These are phyloP conservation scores for Amanita pseudoporphyria DNA, from an alignment of 768 basidiomycete species.

Conservation along the genomic window DNA sequence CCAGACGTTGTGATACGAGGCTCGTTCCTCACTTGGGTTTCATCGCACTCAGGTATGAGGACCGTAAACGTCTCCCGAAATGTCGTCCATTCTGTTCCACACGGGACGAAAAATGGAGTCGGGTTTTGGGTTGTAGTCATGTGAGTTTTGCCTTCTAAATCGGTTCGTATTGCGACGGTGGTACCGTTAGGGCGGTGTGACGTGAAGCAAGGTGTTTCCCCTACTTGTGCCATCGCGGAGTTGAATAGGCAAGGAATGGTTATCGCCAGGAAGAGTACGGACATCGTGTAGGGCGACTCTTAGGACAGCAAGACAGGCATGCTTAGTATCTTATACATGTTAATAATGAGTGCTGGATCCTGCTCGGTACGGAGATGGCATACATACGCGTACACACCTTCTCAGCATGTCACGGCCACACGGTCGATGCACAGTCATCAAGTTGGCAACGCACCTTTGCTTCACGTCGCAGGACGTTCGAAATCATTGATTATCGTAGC, in stretches of 20 bases:
- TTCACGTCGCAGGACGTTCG: neutral
- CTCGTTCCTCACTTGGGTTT: constrained; percentile 16
- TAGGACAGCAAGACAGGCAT: neutral
- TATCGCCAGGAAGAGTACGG: neutral
- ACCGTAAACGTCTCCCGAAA: constrained; percentile 14
- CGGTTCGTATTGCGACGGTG: neutral
- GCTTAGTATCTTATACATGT: neutral
- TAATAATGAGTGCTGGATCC: neutral
- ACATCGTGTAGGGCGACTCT: neutral
- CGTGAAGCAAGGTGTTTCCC: neutral
- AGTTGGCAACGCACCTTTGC: neutral
- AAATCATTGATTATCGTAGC: too few relatives aligned
- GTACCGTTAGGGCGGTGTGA: neutral
- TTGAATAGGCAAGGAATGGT: neutral
- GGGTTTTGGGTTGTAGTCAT: neutral
- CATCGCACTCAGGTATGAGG: constrained; percentile 12
- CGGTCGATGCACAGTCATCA: neutral
- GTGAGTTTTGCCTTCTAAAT: neutral
- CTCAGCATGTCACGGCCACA: too few relatives aligned
- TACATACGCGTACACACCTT: too few relatives aligned
- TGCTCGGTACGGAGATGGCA: too few relatives aligned
- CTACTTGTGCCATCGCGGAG: neutral
- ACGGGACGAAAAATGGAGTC: constrained; percentile 16
- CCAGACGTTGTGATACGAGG: constrained; percentile 14
- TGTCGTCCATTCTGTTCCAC: constrained; percentile 15